Conservation (phyloP, 176 grass and related monocot genomes). For the Saccharum officinarum region DNA sequence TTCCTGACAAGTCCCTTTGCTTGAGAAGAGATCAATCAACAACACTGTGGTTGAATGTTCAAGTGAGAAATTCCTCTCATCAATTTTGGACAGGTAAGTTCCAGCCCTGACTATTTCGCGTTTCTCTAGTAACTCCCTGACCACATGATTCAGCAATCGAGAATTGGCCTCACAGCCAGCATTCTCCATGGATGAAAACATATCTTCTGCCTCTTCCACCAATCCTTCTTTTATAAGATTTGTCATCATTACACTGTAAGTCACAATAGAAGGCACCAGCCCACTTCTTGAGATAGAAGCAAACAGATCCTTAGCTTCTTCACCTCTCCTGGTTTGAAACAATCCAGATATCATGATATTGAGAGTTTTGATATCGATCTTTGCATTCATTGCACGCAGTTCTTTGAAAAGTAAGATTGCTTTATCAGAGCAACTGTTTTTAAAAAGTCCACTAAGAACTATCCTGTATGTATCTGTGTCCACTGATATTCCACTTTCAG, state of each 20-base stretch:
- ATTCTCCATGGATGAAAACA: slow-evolving; percentile 9
- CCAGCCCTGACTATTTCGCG: neutral
- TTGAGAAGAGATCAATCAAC: neutral
- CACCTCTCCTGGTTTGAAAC: neutral
- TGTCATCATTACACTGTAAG: neutral
- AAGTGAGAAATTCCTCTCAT: neutral
- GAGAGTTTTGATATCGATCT: neutral
- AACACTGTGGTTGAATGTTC: neutral
- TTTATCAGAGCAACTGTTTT: neutral
- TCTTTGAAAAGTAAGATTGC: neutral
- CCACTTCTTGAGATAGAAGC: no score
- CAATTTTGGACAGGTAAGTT: neutral
- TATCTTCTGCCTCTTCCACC: neutral
- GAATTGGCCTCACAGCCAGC: neutral
- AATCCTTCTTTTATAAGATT: slow-evolving; percentile 17
- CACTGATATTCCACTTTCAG: neutral
- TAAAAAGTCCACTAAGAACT: slow-evolving; percentile 26
- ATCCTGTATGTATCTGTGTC: neutral
- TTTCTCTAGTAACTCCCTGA: neutral
- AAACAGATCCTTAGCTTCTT: slow-evolving; percentile 23
- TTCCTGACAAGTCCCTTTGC: neutral
- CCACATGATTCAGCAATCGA: neutral
- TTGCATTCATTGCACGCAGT: neutral
- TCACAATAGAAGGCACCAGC: neutral
- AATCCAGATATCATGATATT: slow-evolving; percentile 14